Evolutionary conservation across 495 filamentous ascomycete genomes (phyloP).

Genomic region (Aspergillus steynii): DNA sequence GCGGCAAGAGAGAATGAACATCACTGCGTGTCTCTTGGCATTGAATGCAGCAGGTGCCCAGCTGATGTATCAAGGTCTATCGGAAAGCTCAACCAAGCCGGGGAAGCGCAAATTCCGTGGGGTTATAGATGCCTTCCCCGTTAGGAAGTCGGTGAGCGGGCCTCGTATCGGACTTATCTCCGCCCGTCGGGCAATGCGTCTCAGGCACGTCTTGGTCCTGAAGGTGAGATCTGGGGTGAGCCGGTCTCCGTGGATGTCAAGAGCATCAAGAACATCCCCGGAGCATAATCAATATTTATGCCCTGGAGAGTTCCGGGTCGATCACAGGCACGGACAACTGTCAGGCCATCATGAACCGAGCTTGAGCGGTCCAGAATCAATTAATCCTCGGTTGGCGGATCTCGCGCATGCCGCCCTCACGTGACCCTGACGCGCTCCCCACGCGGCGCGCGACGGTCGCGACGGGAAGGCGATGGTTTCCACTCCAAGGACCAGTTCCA

Average conservation of each 20-base stretch:
- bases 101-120: conserved; percentile 23
- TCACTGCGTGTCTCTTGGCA: neutral
- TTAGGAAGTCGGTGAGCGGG: conserved; percentile 44
- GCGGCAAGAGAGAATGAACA: neutral
- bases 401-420: neutral
- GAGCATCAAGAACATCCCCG: too few species aligned
- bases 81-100: conserved; percentile 13
- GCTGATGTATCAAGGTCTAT: neutral
- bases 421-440: neutral
- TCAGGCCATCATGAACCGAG: neutral
- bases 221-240: too few species aligned
- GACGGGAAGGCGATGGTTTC: neutral
- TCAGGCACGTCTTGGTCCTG: too few species aligned
- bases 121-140: conserved; percentile 24
- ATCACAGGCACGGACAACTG: neutral
- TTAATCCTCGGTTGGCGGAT: conserved; percentile 3
- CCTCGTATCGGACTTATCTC: conserved; percentile 16
- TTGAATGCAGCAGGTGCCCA: neutral
- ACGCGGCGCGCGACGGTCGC: conserved; percentile 5
- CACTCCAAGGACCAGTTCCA: neutral
- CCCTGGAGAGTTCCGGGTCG: neutral
- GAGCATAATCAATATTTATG: too few species aligned
- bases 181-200: too few species aligned
- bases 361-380: neutral
- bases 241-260: too few species aligned